These are phyloP conservation scores for Lagenaria siceraria DNA, from an alignment of 306 rosid genomes.

Conservation along the genomic window DNA sequence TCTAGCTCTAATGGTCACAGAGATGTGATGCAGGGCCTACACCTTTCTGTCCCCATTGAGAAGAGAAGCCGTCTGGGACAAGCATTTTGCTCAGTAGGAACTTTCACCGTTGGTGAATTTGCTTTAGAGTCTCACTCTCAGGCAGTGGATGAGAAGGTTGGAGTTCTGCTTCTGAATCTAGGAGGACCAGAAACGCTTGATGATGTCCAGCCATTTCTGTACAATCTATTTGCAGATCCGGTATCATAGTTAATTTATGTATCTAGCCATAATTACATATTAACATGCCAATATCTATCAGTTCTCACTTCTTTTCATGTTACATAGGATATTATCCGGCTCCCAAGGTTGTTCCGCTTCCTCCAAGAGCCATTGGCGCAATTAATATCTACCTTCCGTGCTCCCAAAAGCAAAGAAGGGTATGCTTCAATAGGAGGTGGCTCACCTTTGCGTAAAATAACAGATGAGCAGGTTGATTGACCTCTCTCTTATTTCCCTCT, in stretches of 20 bases:
- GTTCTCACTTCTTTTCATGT: conserved; percentile 13
- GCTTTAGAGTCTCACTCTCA: conserved; percentile 32
- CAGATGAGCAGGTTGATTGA: conserved; percentile 73
- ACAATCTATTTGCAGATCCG: conserved; percentile 93
- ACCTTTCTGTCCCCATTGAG: conserved; percentile 10
- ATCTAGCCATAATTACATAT: not conserved
- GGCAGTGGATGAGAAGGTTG: conserved; percentile 60
- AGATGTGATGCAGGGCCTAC: conserved; percentile 16
- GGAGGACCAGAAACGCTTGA: conserved; percentile 96
- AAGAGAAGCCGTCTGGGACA: conserved; percentile 29
- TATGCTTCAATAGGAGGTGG: conserved; percentile 99
- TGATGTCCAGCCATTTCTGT: conserved; percentile 93
- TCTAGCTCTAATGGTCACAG: conserved; percentile 16
- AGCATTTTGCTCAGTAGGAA: conserved; percentile 32
- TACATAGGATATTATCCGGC: conserved; percentile 85
- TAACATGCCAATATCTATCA: not conserved
- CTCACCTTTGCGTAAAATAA: conserved; percentile 92
- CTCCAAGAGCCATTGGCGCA: conserved; percentile 82
- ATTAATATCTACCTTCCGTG: conserved; percentile 73
- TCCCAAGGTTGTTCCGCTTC: conserved; percentile 77
- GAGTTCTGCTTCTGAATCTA: conserved; percentile 85
- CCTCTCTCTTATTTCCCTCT: not conserved
- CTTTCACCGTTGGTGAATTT: conserved; percentile 28
- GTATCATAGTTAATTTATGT: conserved; percentile 24
- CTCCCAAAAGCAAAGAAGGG: conserved; percentile 96